Conservation (phyloP, 169 alveolate genomes). For the Sarcocystis neurona region DNA sequence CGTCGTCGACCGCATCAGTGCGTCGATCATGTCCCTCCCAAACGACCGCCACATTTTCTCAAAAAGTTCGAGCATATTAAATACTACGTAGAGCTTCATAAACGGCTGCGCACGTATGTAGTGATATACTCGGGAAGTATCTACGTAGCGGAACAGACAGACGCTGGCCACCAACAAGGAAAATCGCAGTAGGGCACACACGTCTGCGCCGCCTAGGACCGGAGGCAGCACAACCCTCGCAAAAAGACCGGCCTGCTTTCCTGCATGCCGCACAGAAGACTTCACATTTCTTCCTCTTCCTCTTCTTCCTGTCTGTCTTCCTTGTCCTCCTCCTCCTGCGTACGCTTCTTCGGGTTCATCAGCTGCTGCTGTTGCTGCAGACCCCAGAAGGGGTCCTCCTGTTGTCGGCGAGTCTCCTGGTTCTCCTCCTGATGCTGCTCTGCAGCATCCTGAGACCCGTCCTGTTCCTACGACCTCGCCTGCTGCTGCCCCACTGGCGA, state of each 20-base stretch:
- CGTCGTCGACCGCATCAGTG: slow-evolving; percentile 72
- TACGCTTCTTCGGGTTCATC: not conserved
- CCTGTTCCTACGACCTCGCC: too few species aligned
- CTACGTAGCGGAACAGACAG: slow-evolving; percentile 78
- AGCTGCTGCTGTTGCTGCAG: not conserved
- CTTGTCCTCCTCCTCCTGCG: not conserved
- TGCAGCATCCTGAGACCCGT: not conserved
- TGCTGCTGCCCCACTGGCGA: too few species aligned
- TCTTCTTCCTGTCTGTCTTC: not conserved
- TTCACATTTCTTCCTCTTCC: not conserved
- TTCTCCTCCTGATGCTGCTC: not conserved
- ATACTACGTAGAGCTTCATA: slow-evolving; percentile 85
- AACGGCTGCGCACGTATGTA: slow-evolving; percentile 87
- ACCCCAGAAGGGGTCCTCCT: not conserved
- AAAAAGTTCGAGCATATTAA: slow-evolving; percentile 88
- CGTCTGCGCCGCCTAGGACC: slow-evolving; percentile 31
- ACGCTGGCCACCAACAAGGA: slow-evolving; percentile 75
- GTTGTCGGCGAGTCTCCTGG: not conserved
- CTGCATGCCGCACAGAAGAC: not conserved
- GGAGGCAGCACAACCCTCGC: not conserved
- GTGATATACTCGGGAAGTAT: slow-evolving; percentile 86
- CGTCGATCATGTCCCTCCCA: slow-evolving; percentile 85
- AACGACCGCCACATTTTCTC: slow-evolving; percentile 85
- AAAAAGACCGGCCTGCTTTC: too few species aligned
- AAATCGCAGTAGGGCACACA: slow-evolving; percentile 72